Evolutionary conservation across 2,329 filamentous ascomycete species (phyloP).

Genomic region (Cladosporium sp.): DNA sequence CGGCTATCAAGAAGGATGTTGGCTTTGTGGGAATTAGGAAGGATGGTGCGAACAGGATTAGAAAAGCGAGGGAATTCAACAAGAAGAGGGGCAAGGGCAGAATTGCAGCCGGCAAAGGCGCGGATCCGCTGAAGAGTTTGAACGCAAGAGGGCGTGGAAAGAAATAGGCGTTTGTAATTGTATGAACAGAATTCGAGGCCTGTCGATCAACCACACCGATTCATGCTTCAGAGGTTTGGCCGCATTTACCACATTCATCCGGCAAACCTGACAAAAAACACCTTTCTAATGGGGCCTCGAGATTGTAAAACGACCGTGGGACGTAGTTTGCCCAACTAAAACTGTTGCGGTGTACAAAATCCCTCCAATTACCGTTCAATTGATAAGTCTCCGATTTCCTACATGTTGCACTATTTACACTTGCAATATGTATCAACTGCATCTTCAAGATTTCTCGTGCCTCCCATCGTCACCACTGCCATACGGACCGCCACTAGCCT

Average conservation of each 20-base stretch:
- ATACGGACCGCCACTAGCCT: constrained; percentile 37
- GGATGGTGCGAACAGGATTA: constrained; percentile 46
- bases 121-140: constrained; percentile 86
- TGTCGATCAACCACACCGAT: neutral
- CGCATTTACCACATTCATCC: neutral
- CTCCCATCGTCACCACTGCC: constrained; percentile 33
- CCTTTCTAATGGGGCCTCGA: no score
- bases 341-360: no score
- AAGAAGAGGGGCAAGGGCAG: constrained; percentile 47
- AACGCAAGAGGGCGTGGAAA: constrained; percentile 46
- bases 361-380: no score
- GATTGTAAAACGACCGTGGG: no score
- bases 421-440: no score
- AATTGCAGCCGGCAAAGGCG: constrained; percentile 58
- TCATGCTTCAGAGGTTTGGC: neutral
- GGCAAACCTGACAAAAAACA: neutral
- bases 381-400: no score
- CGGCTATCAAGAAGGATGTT: constrained; percentile 60
- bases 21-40: constrained; percentile 70
- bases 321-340: no score
- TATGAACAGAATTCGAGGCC: neutral
- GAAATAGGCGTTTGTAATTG: constrained; percentile 20
- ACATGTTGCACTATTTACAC: no score
- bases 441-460: constrained; percentile 28
- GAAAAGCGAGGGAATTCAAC: constrained; percentile 40